phyloP scores from a whole-genome alignment of 805 yeast species.

The Nakazawaea holstii region DNA sequence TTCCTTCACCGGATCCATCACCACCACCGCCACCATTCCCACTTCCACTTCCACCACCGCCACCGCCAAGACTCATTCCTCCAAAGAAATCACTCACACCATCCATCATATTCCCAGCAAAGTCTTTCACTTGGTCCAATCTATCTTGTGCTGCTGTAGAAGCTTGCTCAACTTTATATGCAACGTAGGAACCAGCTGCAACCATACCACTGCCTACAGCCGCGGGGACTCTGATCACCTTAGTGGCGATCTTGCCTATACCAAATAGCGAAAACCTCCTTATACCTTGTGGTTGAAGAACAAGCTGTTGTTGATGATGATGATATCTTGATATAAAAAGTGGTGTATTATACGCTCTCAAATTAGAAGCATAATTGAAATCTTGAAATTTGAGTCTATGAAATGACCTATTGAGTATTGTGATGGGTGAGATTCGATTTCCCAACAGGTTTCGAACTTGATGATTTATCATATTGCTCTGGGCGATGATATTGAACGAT shows the following conservation, averaged over 20 bases:
- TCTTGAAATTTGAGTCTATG: background rate
- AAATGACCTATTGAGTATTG: background rate
- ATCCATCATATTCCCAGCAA: constrained; percentile 51
- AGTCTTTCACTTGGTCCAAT: constrained; percentile 55
- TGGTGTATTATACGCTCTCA: background rate
- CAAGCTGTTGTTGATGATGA: constrained; percentile 1
- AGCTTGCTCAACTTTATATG: constrained; percentile 89
- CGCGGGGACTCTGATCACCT: constrained; percentile 63
- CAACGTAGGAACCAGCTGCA: constrained; percentile 91
- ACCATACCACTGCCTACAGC: constrained; percentile 87
- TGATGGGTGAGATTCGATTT: background rate
- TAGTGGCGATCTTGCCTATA: constrained; percentile 49
- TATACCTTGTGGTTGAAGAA: background rate
- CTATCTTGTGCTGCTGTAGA: constrained; percentile 64
- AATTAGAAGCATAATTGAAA: background rate
- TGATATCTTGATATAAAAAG: constrained; percentile 4
- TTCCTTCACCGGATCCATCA: constrained; percentile 24
- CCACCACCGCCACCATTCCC: constrained; percentile 26
- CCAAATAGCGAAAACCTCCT: constrained; percentile 27
- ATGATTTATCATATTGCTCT: background rate
- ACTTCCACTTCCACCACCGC: constrained; percentile 26
- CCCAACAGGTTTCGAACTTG: background rate
- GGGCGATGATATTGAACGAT: too few relatives aligned
- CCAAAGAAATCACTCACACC: constrained; percentile 38
- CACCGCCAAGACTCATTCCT: constrained; percentile 24